These are phyloP conservation scores for Scheffersomyces illinoinensis DNA, from an alignment of 1,139 yeast genomes.

Conservation along the genomic window DNA sequence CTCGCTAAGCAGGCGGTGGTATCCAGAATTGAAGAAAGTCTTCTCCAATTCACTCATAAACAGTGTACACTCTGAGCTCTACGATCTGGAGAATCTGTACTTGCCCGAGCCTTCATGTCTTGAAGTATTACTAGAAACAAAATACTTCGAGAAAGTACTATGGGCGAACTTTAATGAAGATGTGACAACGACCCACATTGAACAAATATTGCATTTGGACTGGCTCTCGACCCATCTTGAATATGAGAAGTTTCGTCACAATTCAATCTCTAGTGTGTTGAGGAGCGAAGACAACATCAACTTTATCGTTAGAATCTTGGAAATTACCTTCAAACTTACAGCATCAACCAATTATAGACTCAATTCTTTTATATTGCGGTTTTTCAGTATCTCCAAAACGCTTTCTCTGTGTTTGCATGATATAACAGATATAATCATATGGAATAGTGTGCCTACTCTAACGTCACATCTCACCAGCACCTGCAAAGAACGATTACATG, in stretches of 20 bases:
- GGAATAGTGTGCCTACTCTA: slow-evolving; percentile 25
- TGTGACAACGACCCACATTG: slow-evolving; percentile 38
- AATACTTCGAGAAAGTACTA: slow-evolving; percentile 27
- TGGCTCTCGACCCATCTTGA: background rate
- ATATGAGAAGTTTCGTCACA: background rate
- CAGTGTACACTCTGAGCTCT: slow-evolving; percentile 20
- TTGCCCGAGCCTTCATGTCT: slow-evolving; percentile 5
- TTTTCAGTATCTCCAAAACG: background rate
- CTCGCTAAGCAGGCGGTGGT: slow-evolving; percentile 17
- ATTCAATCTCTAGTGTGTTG: background rate
- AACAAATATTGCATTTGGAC: slow-evolving; percentile 23
- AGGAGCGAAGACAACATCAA: background rate
- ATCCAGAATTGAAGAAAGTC: slow-evolving; percentile 17
- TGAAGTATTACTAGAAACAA: slow-evolving; percentile 18
- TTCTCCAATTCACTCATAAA: slow-evolving; percentile 15
- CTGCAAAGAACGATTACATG: background rate
- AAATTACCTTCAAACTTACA: background rate
- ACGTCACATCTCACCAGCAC: slow-evolving; percentile 11
- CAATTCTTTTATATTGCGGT: background rate
- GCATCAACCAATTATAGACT: background rate
- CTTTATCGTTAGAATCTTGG: slow-evolving; percentile 8
- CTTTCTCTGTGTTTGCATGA: slow-evolving; percentile 1
- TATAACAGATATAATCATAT: slow-evolving; percentile 28
- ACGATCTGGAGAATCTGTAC: slow-evolving; percentile 5
- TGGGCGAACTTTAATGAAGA: slow-evolving; percentile 45